Percentiles rank a stretch among this genome's conserved stretches.
Evolutionary conservation across 441 rosid species (phyloP).

Genomic region (Bocquillonia castaneifolia): DNA sequence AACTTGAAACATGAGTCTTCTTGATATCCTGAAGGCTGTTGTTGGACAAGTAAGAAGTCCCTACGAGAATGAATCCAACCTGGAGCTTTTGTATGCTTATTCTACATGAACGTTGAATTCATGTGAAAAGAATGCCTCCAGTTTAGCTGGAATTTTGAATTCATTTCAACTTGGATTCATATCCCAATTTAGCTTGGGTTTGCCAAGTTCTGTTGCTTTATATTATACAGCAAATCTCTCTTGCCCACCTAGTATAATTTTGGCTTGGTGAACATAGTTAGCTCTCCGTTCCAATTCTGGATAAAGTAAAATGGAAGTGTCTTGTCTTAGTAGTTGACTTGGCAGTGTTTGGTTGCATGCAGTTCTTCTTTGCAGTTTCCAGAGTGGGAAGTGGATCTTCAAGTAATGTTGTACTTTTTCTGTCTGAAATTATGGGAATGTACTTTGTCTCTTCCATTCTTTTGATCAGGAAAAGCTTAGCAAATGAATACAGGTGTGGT

Average conservation of each 20-base stretch:
- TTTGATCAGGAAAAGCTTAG: slow-evolving; percentile 93
- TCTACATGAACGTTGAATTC: background rate
- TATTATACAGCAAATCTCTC: background rate
- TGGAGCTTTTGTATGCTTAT: background rate
- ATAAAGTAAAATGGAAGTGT: background rate
- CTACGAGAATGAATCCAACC: slow-evolving; percentile 5
- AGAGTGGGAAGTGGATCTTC: slow-evolving; percentile 99
- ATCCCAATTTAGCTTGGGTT: background rate
- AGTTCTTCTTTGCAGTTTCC: slow-evolving; percentile 99
- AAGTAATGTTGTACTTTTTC: slow-evolving; percentile 93
- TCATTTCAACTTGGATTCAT: background rate
- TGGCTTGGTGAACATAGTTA: background rate
- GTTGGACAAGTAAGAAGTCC: slow-evolving; percentile 3
- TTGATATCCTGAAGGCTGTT: background rate
- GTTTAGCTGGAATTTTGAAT: background rate
- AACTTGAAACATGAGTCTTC: background rate
- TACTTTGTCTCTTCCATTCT: slow-evolving; percentile 95
- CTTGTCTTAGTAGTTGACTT: slow-evolving; percentile 23
- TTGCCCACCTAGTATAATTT: background rate
- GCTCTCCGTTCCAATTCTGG: background rate
- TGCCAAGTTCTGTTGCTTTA: background rate
- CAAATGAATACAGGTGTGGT: slow-evolving; percentile 80
- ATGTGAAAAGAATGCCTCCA: background rate
- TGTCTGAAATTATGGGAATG: slow-evolving; percentile 99
- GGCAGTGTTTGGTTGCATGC: slow-evolving; percentile 31